Evolutionary conservation across 331 rosid species (phyloP), one percentile per base, ranked within the genome.

Genomic region (Acacia pycnantha): DNA sequence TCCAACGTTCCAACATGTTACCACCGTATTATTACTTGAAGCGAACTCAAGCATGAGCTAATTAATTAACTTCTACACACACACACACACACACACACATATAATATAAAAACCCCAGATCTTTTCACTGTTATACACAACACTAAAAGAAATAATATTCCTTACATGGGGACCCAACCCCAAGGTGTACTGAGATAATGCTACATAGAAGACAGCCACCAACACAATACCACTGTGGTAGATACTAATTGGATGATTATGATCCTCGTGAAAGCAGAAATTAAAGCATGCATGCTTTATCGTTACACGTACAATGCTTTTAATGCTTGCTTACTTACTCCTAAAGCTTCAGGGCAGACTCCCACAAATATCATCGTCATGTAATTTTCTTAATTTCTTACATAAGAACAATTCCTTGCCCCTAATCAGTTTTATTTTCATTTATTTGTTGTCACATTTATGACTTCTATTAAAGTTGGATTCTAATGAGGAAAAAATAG

Each of bases 251-350:
- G 26, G 22, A 12, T 59, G 41, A 53, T 53, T 53, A 29, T 62
- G 46, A 27, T 64, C 56, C 19, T 77, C 58, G 71, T 59, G 80
- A 76, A 74, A 74, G 48, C 48, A 53, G n/a, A 64, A 51, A 16
- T 51, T 18, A 51, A 51, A 26, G 37, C 71, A 44, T 27, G 43
- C 31, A 62, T 26, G 66, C 33, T 59, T 59, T 22, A 59, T 59
- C 26, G 43, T 24, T 61, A 24, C 43, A 43, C 44, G 18, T 41
- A 0, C 5, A 29, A 54, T 4, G 31, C 62, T 56, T 70, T 70
- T 50, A 77, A 11, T 11, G 47, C 1, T 18, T 50, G 16, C 48
- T 43, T 19, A 11, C 33, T 64, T 77, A 19, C 29, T 47, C 29
- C 54, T 48, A 3, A 1, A 48, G 54, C 54, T 48, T 22, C 2